Conservation (phyloP, 2,329 filamentous ascomycete genomes). For the Tothia fuscella region DNA sequence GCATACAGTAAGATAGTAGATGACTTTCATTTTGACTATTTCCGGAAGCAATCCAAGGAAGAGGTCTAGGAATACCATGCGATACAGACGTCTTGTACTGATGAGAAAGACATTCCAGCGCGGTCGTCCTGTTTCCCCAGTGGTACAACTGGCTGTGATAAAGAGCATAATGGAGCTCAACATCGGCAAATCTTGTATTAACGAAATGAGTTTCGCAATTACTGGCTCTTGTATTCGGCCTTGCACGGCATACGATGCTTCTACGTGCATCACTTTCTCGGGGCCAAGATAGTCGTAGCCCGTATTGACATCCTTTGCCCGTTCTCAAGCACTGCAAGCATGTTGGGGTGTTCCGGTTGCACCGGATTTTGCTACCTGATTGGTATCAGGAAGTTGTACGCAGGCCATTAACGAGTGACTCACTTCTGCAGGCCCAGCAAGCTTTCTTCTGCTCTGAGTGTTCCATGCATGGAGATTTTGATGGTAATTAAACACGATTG, state of each 20-base stretch:
- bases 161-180: not conserved
- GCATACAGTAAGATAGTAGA: constrained; percentile 13
- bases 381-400: not conserved
- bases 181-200: not conserved
- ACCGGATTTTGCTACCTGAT: constrained; percentile 14
- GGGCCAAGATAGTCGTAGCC: constrained; percentile 15
- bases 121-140: not conserved
- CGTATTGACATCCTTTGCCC: constrained; percentile 13
- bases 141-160: not conserved
- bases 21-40: too few relatives aligned
- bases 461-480: not conserved
- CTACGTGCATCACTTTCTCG: constrained; percentile 12
- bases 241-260: not conserved
- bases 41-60: constrained; percentile 4
- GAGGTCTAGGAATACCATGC: too few relatives aligned
- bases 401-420: not conserved
- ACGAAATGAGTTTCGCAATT: not conserved
- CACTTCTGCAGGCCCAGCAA: constrained; percentile 3
- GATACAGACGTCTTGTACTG: too few relatives aligned
- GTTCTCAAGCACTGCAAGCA: constrained; percentile 11
- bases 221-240: not conserved
- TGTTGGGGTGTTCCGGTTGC: constrained; percentile 12
- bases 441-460: too few relatives aligned
- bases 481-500: not conserved
- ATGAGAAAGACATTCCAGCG: too few relatives aligned